A percentile compares a stretch with the other conserved stretches of the same genome.
These are phyloP conservation scores for Kwoniella sp. DNA, from an alignment of 768 basidiomycete species.

Conservation along the genomic window DNA sequence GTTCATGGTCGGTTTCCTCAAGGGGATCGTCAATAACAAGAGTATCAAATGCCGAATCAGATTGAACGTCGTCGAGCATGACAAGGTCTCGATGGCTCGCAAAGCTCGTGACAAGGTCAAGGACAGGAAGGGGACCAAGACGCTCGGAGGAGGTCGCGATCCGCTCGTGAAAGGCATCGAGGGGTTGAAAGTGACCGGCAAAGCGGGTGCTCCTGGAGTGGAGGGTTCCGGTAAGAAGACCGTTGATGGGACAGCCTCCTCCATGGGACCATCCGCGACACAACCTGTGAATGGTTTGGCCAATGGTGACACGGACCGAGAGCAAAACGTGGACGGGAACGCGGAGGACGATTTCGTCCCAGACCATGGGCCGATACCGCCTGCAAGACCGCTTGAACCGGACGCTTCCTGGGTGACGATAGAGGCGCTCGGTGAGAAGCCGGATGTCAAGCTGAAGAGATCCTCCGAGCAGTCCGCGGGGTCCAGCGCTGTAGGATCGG, in stretches of 20 bases:
- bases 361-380: constrained; percentile 19
- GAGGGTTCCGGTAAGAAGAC: too few species aligned
- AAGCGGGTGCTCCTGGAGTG: too few species aligned
- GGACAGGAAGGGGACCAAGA: constrained; percentile 1
- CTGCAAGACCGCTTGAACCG: constrained; percentile 27
- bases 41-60: constrained; percentile 32
- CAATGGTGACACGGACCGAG: too few species aligned
- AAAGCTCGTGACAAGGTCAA: constrained; percentile 18
- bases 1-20: constrained; percentile 46
- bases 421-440: constrained; percentile 18
- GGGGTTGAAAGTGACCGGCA: constrained; percentile 8
- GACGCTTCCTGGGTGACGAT: constrained; percentile 42
- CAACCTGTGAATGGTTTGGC: too few species aligned
- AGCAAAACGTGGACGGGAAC: neutral
- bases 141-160: constrained; percentile 8
- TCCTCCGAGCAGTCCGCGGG: neutral
- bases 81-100: constrained; percentile 32
- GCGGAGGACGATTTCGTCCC: neutral
- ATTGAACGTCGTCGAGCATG: constrained; percentile 40
- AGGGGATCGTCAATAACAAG: constrained; percentile 31
- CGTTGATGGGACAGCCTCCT: too few species aligned
- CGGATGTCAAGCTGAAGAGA: constrained; percentile 5
- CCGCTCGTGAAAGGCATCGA: constrained; percentile 14
- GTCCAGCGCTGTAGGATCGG: neutral
- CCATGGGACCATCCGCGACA: too few species aligned